Base-by-base conservation (phyloP, 2,329 filamentous ascomycete species). In the Alternaria atra region DNA sequence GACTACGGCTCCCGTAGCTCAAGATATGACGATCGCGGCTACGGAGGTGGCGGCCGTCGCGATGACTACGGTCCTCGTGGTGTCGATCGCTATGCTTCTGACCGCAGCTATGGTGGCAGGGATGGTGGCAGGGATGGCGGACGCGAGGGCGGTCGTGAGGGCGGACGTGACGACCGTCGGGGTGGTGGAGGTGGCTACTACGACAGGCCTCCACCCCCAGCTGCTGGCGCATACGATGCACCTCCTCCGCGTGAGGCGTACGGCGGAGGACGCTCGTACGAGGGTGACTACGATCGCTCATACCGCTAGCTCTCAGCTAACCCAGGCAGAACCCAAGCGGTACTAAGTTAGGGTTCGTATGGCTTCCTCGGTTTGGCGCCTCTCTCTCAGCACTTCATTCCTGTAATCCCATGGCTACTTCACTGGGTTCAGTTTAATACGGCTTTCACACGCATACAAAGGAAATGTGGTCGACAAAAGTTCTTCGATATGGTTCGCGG, bases 41-140 rank as follows among this genome's bases (percentile, higher is more conserved):
- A 81, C 55, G 88, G 39, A 25, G 39, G 90, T 61, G 86, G 89
- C 73, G 86, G 88, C 66, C 90, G 68, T 52, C 72, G 74, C 52
- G 74, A 79, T 46, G 76, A 80, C 61, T 78, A 80, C 48, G 74
- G 77, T 57, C 68, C 74, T 44, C 76, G 76, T 63, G 74, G 77
- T 52, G 79, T 80, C 42, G 73, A 75, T 50, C 88, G 89, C 69
- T 86, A 87, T 70, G 89, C 90, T 64, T 89, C 90, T 63, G 85
- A 85, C 61, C 80, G 89, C 66, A 86, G 89, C 65, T 74, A 74
- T 50, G 64, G 70, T 39, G 86, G 87, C 60, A 86, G 86, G 64
- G 79, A 83, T 56, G 79, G 81, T 61, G 86, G 88, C 65, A 84
- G 84, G 53, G 80, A 81, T 60, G 62, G 66, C 34, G 66, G 71